Percentiles rank a stretch among this genome's conserved stretches.
phyloP scores from a whole-genome alignment of 345 rosid species.

The Combretum micranthum region DNA sequence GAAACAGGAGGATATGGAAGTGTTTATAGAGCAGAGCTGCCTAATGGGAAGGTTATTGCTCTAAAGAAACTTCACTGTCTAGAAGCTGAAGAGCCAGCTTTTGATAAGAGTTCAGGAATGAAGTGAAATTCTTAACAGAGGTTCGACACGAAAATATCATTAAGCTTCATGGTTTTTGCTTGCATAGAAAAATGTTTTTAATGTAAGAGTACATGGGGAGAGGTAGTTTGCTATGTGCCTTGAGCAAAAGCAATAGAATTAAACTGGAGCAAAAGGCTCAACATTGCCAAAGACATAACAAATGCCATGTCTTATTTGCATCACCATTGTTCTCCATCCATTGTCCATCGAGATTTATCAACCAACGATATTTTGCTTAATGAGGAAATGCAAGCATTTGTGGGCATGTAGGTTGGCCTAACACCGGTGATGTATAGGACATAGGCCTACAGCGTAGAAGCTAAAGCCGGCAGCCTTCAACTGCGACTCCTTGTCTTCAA shows the following conservation, averaged over 20 bases:
- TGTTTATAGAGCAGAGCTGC: constrained; percentile 15
- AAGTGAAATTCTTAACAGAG: constrained; percentile 5
- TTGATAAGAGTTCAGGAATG: background rate
- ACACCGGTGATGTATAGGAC: too few species aligned
- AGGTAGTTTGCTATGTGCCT: background rate
- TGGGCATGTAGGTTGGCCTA: too few species aligned
- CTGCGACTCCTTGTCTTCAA: too few species aligned
- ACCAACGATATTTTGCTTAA: constrained; percentile 17
- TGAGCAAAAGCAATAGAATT: constrained; percentile 9
- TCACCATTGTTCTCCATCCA: background rate
- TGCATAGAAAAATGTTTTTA: background rate
- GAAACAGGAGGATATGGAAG: constrained; percentile 21
- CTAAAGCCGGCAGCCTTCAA: too few species aligned
- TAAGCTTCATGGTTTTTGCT: constrained; percentile 4
- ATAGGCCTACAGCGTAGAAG: too few species aligned
- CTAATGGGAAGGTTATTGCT: constrained; percentile 7
- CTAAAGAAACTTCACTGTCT: constrained; percentile 20
- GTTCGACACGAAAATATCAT: constrained; percentile 8
- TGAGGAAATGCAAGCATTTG: constrained; percentile 5
- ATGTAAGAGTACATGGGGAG: constrained; percentile 11
- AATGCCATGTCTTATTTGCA: constrained; percentile 17
- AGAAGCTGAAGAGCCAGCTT: too few species aligned
- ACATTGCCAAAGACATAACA: constrained; percentile 4
- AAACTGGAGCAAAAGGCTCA: constrained; percentile 8
- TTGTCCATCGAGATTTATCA: constrained; percentile 21